Evolutionary conservation across 108 stramenopile species (phyloP), one percentile per base, ranked within the genome.

Genomic region (Pseudonitzschia multiseries): DNA sequence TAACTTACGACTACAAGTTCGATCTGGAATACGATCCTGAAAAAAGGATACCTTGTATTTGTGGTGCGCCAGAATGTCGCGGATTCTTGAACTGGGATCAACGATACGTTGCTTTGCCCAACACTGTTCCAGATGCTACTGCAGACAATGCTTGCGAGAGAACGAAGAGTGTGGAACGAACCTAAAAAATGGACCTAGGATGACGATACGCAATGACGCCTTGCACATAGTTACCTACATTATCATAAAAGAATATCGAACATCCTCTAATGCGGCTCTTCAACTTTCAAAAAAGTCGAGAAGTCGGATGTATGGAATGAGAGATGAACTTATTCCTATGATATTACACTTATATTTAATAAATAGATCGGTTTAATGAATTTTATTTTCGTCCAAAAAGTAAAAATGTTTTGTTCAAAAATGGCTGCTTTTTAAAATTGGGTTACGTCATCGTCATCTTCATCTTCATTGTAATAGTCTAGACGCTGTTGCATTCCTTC

Each of bases 1-100:
- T 99, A 31, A 90, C 86, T 54, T 99, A 99, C 73, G 97, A 99
- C 79, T 99, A 99, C 87, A 97, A 97, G 72, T 99, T 99, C 65
- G 81, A 85, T 12, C 60, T 88, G n/a, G 93, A 93, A 71, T 82
- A 72, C 64, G 86, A 91, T 63, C 65, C 77, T 42, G 24, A 64
- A 27, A 89, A 91, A 69, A 75, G 89, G 60, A 85, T 93, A 61
- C 79, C 86, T 28, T 93, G 93, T 65, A 48, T 84, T 62, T 93
- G 93, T 56, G 88, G 87, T n/a, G 74, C 88, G n/a, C 48, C 72
- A 14, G 76, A 85, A 24, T 93, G 93, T 68, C 74, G 83, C 17
- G 90, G 89, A 53, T 93, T 82, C 75, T 88, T 93, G 89, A 93
- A 93, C 64, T 89, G 90, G 93, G 92, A 67, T 50, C 43, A 67